These are phyloP conservation scores for Kluyveromyces sp. DNA, from an alignment of 1,139 yeast species.

Conservation along the genomic window DNA sequence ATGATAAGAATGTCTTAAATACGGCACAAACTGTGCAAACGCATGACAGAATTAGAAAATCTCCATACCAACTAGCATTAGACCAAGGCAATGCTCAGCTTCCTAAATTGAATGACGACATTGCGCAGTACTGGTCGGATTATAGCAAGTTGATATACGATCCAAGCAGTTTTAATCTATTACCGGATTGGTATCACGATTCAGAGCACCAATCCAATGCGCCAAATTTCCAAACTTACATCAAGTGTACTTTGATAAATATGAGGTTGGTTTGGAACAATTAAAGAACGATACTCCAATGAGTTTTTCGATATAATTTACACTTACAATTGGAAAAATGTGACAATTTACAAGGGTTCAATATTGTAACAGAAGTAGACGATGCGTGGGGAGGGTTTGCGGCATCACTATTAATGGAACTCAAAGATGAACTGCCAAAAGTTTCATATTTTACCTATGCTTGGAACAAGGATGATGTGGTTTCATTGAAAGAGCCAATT, in stretches of 20 bases:
- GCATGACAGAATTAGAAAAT: constrained; percentile 34
- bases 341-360: constrained; percentile 66
- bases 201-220: constrained; percentile 26
- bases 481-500: constrained; percentile 9
- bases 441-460: constrained; percentile 53
- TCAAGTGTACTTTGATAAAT: constrained; percentile 32
- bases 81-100: constrained; percentile 40
- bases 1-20: constrained; percentile 1
- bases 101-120: constrained; percentile 33
- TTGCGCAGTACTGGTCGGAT: constrained; percentile 74
- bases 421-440: constrained; percentile 72
- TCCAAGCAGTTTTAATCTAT: constrained; percentile 49
- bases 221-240: constrained; percentile 24
- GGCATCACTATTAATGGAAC: constrained; percentile 39
- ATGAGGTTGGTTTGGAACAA: constrained; percentile 43
- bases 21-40: constrained; percentile 11
- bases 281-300: constrained; percentile 31
- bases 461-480: constrained; percentile 30
- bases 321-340: constrained; percentile 67
- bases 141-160: constrained; percentile 60
- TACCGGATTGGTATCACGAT: constrained; percentile 46
- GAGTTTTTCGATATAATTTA: constrained; percentile 52
- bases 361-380: constrained; percentile 59
- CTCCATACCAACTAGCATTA: constrained; percentile 54
- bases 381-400: constrained; percentile 83